A percentile compares a stretch with the other conserved stretches of the same genome.
Conservation (phyloP, 768 basidiomycete genomes). For the Suillus luteus region DNA sequence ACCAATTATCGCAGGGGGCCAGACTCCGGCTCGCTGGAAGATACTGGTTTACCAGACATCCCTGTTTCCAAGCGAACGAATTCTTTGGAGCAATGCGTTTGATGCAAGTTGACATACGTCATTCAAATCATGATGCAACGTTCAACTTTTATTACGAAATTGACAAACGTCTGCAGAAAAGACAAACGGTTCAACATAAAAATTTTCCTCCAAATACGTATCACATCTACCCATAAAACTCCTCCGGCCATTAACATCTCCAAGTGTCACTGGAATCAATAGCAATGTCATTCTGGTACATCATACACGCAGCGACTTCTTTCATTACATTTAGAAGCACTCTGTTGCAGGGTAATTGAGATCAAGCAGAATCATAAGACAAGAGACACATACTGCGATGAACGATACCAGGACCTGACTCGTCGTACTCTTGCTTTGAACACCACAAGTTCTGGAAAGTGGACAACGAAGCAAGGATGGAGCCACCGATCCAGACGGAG, state of each 20-base stretch:
- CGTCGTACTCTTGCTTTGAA: constrained; percentile 92
- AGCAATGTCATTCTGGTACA: constrained; percentile 30
- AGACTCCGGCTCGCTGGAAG: not conserved
- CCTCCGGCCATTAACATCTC: not conserved
- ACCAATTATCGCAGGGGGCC: too few relatives aligned
- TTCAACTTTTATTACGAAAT: constrained; percentile 3
- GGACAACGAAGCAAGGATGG: constrained; percentile 82
- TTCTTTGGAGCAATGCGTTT: not conserved
- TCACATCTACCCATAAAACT: not conserved
- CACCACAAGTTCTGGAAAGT: constrained; percentile 99
- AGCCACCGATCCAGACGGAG: constrained; percentile 94
- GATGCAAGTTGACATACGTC: not conserved
- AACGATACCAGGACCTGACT: constrained; percentile 76
- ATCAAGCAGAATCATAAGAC: not conserved
- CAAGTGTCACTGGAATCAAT: constrained; percentile 10
- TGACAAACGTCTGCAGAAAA: not conserved
- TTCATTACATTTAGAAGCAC: constrained; percentile 28
- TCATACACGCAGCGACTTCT: constrained; percentile 25
- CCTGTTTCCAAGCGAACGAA: not conserved
- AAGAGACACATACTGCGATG: constrained; percentile 62
- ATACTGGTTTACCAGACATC: not conserved
- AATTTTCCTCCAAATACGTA: not conserved
- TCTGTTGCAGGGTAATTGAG: constrained; percentile 17
- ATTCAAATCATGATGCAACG: not conserved
- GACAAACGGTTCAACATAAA: not conserved